A percentile compares a stretch with the other conserved stretches of the same genome.
phyloP scores from a whole-genome alignment of 2,329 filamentous ascomycete species.

The Parastagonospora avenae region DNA sequence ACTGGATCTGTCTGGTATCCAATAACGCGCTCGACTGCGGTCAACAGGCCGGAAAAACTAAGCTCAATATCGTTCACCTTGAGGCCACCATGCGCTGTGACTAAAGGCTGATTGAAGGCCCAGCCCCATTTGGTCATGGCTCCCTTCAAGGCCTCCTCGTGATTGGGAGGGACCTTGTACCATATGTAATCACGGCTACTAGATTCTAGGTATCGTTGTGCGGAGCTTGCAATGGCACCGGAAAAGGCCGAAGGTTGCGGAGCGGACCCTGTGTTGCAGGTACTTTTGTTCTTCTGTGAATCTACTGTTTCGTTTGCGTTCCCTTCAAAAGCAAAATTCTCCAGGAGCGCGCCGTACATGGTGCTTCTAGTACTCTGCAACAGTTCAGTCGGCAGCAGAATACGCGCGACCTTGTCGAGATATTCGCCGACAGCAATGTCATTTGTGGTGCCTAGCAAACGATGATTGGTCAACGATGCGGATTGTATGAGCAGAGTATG shows the following conservation, averaged over 20 bases:
- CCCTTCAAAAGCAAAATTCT: constrained; percentile 74
- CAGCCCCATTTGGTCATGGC: constrained; percentile 63
- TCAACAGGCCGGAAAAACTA: constrained; percentile 72
- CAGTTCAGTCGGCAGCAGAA: constrained; percentile 68
- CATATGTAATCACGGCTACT: constrained; percentile 40
- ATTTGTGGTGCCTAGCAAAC: constrained; percentile 71
- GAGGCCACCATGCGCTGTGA: constrained; percentile 49
- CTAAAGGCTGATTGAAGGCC: constrained; percentile 71
- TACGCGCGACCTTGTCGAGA: constrained; percentile 83
- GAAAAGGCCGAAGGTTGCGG: neutral
- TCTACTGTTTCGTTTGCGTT: neutral
- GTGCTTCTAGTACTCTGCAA: constrained; percentile 64
- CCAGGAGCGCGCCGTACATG: constrained; percentile 81
- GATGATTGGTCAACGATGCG: constrained; percentile 68
- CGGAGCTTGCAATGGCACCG: constrained; percentile 12
- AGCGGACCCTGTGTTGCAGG: neutral
- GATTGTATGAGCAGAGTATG: constrained; percentile 88
- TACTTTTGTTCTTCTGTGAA: neutral
- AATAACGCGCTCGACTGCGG: constrained; percentile 65
- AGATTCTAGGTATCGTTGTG: constrained; percentile 22
- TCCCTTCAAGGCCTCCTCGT: constrained; percentile 62
- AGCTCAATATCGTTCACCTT: constrained; percentile 41
- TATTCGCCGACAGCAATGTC: constrained; percentile 90
- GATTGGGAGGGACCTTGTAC: constrained; percentile 65
- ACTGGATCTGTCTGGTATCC: constrained; percentile 42